These are phyloP conservation scores for Sutorius australiensis DNA, from an alignment of 768 basidiomycete species.

Conservation along the genomic window DNA sequence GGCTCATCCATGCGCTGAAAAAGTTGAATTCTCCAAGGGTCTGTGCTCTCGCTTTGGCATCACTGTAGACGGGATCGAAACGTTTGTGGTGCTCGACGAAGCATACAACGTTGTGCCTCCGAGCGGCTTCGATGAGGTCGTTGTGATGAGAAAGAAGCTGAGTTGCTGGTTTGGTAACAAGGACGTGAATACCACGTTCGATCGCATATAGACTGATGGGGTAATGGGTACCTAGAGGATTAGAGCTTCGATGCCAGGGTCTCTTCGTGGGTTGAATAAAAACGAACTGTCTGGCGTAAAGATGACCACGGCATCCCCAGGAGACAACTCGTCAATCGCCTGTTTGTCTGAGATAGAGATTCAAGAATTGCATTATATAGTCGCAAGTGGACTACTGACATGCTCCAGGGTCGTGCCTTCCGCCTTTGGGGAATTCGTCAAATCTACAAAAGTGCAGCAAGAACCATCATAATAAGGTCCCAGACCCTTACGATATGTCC, in stretches of 20 bases:
- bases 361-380: conserved; percentile 2
- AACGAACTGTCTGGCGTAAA: conserved; percentile 86
- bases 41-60: conserved; percentile 75
- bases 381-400: conserved; percentile 49
- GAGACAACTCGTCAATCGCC: conserved; percentile 71
- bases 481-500: conserved; percentile 63
- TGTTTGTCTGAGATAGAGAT: conserved; percentile 57
- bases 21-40: conserved; percentile 90
- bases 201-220: conserved; percentile 85
- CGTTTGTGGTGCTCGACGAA: conserved; percentile 96
- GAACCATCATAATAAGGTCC: not conserved
- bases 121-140: conserved; percentile 70
- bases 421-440: conserved; percentile 72
- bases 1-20: conserved; percentile 97
- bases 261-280: not conserved
- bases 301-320: conserved; percentile 87
- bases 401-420: conserved; percentile 68
- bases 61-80: conserved; percentile 90
- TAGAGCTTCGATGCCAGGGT: not conserved
- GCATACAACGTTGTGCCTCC: conserved; percentile 76
- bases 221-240: conserved; percentile 67
- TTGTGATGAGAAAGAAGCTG: conserved; percentile 82
- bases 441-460: conserved; percentile 45
- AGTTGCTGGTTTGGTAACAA: conserved; percentile 91
- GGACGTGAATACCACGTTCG: conserved; percentile 79